Base-by-base conservation (phyloP, 2,329 filamentous ascomycete genomes). In the Capronia americana region DNA sequence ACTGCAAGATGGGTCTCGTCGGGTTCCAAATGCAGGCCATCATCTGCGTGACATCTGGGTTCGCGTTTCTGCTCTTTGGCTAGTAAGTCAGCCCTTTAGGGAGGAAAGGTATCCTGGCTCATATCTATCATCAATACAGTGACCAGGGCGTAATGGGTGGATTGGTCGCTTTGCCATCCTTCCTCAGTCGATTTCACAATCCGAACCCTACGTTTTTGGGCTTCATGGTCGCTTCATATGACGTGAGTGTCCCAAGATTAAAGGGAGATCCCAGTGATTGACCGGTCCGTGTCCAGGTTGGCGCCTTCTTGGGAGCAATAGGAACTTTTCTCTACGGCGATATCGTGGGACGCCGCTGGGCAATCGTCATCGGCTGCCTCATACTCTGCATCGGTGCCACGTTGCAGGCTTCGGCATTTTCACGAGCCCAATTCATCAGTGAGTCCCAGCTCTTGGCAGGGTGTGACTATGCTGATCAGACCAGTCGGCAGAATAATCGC, bases 71-170 rank as follows among this genome's bases (percentile, higher is more conserved):
- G 24, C 58, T 61, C 26, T 61, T 61, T 38, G 58, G 58, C n/a
- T 61, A 61, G 58, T 61, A 53, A 30, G 57, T 26, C 30, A 20
- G 7, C 20, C 24, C 20, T 28, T 17, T 28, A 28, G 26, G 3
- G 38, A 44, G n/a, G 38, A n/a, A 44, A 12, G 38, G 11, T 44
- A 12, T 44, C 38, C 11, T 3, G 38, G n/a, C 38, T 44, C n/a
- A n/a, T 44, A 2, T 12, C 38, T 44, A 44, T 44, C n/a, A n/a
- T 28, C 26, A 2, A 28, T 5, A 44, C 30, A 61, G 58, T 61
- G 58, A 61, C 44, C 20, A 61, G 14, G 72, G 72, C 20, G 66
- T 74, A 3, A 73, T 74, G 38, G 71, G 72, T n/a, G 73, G 72
- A 20, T 41, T 75, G 23, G 64, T 73, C 10, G 48, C 65, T 1